These are phyloP conservation scores for Cyberlindnera euphorbiae DNA, from an alignment of 805 yeast genomes.

Conservation along the genomic window DNA sequence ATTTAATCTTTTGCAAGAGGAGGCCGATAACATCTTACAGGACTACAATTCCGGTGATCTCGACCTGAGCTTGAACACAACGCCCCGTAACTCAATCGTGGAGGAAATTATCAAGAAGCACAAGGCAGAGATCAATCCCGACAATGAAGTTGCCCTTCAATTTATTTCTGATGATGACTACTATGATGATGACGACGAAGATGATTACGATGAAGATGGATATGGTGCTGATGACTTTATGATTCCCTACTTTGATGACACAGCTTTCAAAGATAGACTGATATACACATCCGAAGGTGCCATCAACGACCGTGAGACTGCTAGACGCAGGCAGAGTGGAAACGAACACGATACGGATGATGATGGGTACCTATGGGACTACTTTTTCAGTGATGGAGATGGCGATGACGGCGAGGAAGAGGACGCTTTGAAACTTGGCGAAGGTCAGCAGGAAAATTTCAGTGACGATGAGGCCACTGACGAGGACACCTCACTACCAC, in stretches of 20 bases:
- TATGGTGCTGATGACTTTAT: slow-evolving; percentile 40
- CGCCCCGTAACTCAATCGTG: slow-evolving; percentile 30
- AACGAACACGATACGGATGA: slow-evolving; percentile 33
- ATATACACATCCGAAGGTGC: slow-evolving; percentile 15
- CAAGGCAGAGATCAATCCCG: slow-evolving; percentile 34
- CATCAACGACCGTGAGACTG: slow-evolving; percentile 2
- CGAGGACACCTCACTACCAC: slow-evolving; percentile 82
- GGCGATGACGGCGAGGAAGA: slow-evolving; percentile 24
- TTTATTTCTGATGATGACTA: slow-evolving; percentile 30
- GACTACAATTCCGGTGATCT: slow-evolving; percentile 32
- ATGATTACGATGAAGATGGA: slow-evolving; percentile 15
- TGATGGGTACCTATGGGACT: slow-evolving; percentile 71
- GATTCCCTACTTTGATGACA: slow-evolving; percentile 39
- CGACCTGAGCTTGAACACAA: slow-evolving; percentile 26
- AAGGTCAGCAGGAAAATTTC: slow-evolving; percentile 11
- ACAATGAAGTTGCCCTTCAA: slow-evolving; percentile 32
- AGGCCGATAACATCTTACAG: slow-evolving; percentile 38
- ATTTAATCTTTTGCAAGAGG: slow-evolving; percentile 34
- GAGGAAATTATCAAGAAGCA: slow-evolving; percentile 36
- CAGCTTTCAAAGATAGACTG: slow-evolving; percentile 21
- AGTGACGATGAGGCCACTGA: slow-evolving; percentile 89
- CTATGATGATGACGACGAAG: slow-evolving; percentile 24
- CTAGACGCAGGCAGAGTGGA: slow-evolving; percentile 1
- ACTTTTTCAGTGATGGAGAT: slow-evolving; percentile 51
- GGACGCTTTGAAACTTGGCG: background rate